Evolutionary conservation across 305 asterid genomes (phyloP), one percentile per base, ranked within the genome.

Genomic region (Coffea humblotiana): DNA sequence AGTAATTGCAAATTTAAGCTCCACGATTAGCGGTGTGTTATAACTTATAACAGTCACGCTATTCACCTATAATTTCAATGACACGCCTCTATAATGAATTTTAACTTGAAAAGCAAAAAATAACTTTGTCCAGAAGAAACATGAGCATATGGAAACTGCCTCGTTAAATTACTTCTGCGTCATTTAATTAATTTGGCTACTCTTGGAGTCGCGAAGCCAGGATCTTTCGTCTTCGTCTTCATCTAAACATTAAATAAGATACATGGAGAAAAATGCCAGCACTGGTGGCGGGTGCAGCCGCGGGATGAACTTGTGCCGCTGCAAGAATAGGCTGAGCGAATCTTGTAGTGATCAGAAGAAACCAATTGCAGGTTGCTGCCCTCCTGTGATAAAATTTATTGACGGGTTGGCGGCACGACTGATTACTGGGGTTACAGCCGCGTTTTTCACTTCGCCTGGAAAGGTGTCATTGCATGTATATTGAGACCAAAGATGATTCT

Each of bases 401-500:
- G 89, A 88, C 6, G 82, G 83, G 79, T 82, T 83, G 79, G 91
- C 88, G 6, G 54, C 85, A 0, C 64, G 90, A 74, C 71, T 91
- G 58, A 54, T 87, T 69, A 71, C 82, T 35, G 87, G 88, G 35
- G 77, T 91, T 27, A 23, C 85, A 3, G 67, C 84, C 0, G 88
- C 80, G 15, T 91, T 91, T 83, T 88, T 91, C 12, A 49, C 86
- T 29, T 89, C 93, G 13, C 76, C 76, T 91, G 49, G 88, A 88
- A 76, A 82, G 87, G 61, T 90, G 90, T 76, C 83, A 85, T 18
- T 91, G 93, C 69, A 75, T 89, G 40, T 70, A 77, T 45, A 75
- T 89, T 27, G 84, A 89, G 77, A 91, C 94, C 74, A 82, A 84
- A 79, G 92, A 89, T 21, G 92, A 90, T 48, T 69, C 75, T 8